Evolutionary conservation across 2,329 filamentous ascomycete species (phyloP).

Genomic region (Trichophyton mentagrophytes): DNA sequence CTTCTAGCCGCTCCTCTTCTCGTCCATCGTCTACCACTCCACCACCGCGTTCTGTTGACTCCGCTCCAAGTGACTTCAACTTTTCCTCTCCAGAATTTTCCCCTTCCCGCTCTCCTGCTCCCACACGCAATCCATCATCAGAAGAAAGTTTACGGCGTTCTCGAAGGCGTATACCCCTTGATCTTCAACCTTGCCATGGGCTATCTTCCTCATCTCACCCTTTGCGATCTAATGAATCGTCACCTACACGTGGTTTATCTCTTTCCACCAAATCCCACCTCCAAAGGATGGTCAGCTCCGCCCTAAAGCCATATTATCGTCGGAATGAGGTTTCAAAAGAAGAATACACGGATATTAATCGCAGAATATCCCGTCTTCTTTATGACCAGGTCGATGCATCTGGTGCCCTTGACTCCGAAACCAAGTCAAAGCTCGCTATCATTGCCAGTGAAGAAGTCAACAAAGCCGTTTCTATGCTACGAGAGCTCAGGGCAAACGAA

Average conservation of each 20-base stretch:
- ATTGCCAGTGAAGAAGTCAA: slow-evolving; percentile 68
- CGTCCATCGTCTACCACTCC: slow-evolving; percentile 56
- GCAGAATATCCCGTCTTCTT: slow-evolving; percentile 72
- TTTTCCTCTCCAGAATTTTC: slow-evolving; percentile 66
- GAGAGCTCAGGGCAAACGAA: slow-evolving; percentile 14
- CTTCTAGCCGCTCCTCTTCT: slow-evolving; percentile 50
- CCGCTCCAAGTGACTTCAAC: slow-evolving; percentile 58
- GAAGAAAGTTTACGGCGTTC: slow-evolving; percentile 8
- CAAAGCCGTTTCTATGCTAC: slow-evolving; percentile 46
- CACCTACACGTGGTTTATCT: slow-evolving; percentile 58
- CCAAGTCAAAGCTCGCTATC: slow-evolving; percentile 58
- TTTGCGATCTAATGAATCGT: slow-evolving; percentile 48
- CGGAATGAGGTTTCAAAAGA: slow-evolving; percentile 70
- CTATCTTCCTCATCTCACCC: slow-evolving; percentile 34
- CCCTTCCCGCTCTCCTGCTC: slow-evolving; percentile 44
- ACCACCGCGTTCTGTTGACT: slow-evolving; percentile 54
- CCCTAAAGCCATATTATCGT: slow-evolving; percentile 70
- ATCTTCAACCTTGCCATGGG: slow-evolving; percentile 23
- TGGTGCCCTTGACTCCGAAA: slow-evolving; percentile 48
- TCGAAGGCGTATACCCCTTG: slow-evolving; percentile 4
- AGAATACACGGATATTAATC: slow-evolving; percentile 85
- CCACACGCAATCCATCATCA: slow-evolving; percentile 7
- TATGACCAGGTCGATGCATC: slow-evolving; percentile 53
- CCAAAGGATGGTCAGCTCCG: slow-evolving; percentile 72
- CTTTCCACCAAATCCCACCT: slow-evolving; percentile 78